Evolutionary conservation across 768 basidiomycete species (phyloP).

Genomic region (Suillus luteus): DNA sequence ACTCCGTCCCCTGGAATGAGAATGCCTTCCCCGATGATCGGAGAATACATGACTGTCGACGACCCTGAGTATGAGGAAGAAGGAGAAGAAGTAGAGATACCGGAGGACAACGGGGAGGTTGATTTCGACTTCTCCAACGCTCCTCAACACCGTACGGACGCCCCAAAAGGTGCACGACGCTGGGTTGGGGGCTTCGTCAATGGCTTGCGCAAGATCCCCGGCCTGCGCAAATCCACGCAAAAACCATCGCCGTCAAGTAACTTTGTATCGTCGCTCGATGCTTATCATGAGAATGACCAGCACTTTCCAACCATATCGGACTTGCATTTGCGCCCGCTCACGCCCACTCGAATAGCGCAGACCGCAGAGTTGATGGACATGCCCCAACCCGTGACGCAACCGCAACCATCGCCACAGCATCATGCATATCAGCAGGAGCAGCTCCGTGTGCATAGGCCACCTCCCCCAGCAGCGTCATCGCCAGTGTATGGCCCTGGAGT

Average conservation of each 20-base stretch:
- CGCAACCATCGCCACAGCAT: background rate
- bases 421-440: background rate
- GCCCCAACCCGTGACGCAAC: background rate
- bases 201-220: conserved; percentile 34
- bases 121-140: conserved; percentile 6
- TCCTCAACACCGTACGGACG: background rate
- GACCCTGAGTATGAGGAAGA: conserved; percentile 14
- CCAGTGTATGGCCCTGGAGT: background rate
- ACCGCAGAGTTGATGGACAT: conserved; percentile 9
- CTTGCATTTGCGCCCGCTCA: conserved; percentile 10
- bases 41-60: conserved; percentile 33
- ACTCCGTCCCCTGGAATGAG: conserved; percentile 27
- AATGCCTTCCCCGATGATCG: conserved; percentile 29
- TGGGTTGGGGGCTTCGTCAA: conserved; percentile 35
- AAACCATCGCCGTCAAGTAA: background rate
- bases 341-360: conserved; percentile 11
- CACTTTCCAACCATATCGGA: conserved; percentile 6
- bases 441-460: background rate
- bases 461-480: background rate
- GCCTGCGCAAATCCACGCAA: conserved; percentile 3
- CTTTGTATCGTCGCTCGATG: background rate
- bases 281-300: background rate
- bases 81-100: conserved; percentile 12
- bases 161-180: conserved; percentile 15
- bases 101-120: conserved; percentile 8